Evolutionary conservation across 1,284 basidiomycete species (phyloP), one percentile per base, ranked within the genome.

Genomic region (Tilletia walkeri): DNA sequence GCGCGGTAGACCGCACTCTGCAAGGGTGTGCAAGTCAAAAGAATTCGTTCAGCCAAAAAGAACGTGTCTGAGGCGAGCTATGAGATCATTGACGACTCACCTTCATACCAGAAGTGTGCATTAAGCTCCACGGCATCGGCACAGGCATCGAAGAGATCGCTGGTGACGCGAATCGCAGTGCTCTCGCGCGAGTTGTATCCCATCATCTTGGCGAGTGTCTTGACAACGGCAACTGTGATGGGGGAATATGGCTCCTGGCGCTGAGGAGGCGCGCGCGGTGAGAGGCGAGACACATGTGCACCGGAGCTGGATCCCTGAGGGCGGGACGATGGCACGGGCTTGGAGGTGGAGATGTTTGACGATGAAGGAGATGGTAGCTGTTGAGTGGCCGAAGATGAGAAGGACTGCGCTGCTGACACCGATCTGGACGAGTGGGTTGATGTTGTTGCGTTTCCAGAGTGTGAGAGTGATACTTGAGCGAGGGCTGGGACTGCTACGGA

Each of bases 1-100:
- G 6, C 91, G 90, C 2, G 95, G 95, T 14, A 99, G 87, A 66
- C 88, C 87, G 81, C 93, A 97, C 75, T 90, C 95, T 94, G 76
- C 12, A n/a, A 50, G 18, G n/a, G 34, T n/a, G 50, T 7, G 56
- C 34, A 61, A 61, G 2, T 24, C 10, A 18, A 1, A 18, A 6
- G 16, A 24, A 18, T 7, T 12, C 16, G 6, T 9, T 7, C 41
- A 45, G 41, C 41, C 9, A 45, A 30, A 30, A 30, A 30, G 24
- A 30, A n/a, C 53, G 53, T 56, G 14, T 56, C 1, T 18, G 53
- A 14, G 9, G 16, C 12, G 14, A 30, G 38, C 14, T 36, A 63
- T 63, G 30, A 36, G 20, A 16, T 63, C 34, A 38, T 59, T 16
- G 14, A 20, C 50, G 16, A 67, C 72, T 59, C 61, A 75, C 73